Conservation (phyloP, 768 basidiomycete genomes). For the Sarcodon aspratus region DNA sequence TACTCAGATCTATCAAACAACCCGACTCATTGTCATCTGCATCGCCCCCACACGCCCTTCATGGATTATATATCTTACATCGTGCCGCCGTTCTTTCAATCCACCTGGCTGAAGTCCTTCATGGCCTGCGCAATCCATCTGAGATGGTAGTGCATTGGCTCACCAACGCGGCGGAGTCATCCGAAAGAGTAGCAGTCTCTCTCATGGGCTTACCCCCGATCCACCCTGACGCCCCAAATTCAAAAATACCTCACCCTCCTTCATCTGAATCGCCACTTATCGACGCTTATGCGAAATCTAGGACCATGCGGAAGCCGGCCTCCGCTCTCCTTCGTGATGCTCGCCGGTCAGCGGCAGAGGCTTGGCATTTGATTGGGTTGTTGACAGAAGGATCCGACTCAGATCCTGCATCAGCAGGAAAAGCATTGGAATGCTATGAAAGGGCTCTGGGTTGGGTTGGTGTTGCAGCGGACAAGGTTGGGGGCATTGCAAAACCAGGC, state of each 20-base stretch:
- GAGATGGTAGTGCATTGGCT: slow-evolving; percentile 44
- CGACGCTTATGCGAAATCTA: slow-evolving; percentile 32
- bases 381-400: slow-evolving; percentile 35
- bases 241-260: slow-evolving; percentile 23
- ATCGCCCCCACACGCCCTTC: slow-evolving; percentile 49
- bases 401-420: slow-evolving; percentile 15
- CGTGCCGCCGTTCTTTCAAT: slow-evolving; percentile 63
- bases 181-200: slow-evolving; percentile 48
- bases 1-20: slow-evolving; percentile 43
- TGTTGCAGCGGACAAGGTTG: slow-evolving; percentile 21
- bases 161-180: slow-evolving; percentile 50
- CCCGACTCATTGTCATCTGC: slow-evolving; percentile 30
- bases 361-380: slow-evolving; percentile 66
- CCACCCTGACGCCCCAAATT: slow-evolving; percentile 22
- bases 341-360: slow-evolving; percentile 58
- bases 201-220: slow-evolving; percentile 32
- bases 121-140: slow-evolving; percentile 32
- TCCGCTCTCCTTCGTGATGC: slow-evolving; percentile 53
- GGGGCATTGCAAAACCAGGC: slow-evolving; percentile 28
- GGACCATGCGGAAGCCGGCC: slow-evolving; percentile 43
- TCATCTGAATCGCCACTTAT: slow-evolving; percentile 29
- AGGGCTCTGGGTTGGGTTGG: slow-evolving; percentile 64
- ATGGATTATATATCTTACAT: slow-evolving; percentile 56
- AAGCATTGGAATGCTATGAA: slow-evolving; percentile 54
- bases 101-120: slow-evolving; percentile 63